Base-by-base conservation (phyloP, 768 basidiomycete species). In the Kwoniella mangroviensis region DNA sequence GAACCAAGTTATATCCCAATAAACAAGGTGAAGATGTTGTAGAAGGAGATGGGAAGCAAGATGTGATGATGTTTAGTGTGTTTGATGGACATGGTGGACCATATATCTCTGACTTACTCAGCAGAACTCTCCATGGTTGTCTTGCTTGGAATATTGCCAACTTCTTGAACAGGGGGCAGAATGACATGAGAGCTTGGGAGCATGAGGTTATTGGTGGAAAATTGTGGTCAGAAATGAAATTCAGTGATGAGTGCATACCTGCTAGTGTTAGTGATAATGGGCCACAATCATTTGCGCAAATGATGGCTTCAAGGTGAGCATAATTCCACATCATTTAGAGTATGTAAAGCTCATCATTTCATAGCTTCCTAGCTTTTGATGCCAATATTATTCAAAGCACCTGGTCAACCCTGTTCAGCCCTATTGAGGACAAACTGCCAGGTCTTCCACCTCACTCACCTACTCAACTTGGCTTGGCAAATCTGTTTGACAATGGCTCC, bases 401-500 rank as follows among this genome's bases (percentile, higher is more conserved):
- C 1, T 84, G 94, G 19, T 88, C 88, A 52, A 83, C 92, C 42
- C 86, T 94, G 40, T 28, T 65, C 66, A 11, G 45, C 34, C 61
- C 41, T 26, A 4, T 26, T 65, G 11, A 2, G 17, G 28, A 9
- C 51, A 26, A 12, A 2, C 2, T 19, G 2, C 40, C 67, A 4
- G 13, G 15, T 5, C 64, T 69, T 6, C 68, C 63, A 40, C 51
- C 61, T 49, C 63, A 68, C 9, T 22, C 58, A 10, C 71, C 71
- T 11, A 13, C 62, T 4, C 28, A 2, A 77, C 90, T 51, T 85
- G 89, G 0, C 84, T 88, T 12, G 89, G 96, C 86, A 86, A 88
- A 24, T 90, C 92, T 1, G 93, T 93, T 5, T 83, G 95, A 64
- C 5, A 91, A 79, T 88, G 95, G 95, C 2, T 92, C 92, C 69